These are phyloP conservation scores for Alternaria alternata DNA, from an alignment of 2,329 filamentous ascomycete genomes.

Conservation along the genomic window DNA sequence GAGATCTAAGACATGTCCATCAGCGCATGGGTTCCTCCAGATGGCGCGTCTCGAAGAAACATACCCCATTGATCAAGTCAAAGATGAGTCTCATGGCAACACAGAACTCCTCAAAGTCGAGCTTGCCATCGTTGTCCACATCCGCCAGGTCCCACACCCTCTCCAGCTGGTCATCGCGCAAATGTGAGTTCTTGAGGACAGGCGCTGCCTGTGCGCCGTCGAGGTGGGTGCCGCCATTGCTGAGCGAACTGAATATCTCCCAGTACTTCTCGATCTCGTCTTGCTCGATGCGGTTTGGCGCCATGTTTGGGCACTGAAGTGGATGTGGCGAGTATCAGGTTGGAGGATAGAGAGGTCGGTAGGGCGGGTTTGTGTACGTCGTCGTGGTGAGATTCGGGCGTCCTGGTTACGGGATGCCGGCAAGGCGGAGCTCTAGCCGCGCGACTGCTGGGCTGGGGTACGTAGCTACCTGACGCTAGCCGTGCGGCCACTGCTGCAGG, in stretches of 20 bases:
- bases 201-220: slow-evolving; percentile 74
- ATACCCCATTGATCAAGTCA: slow-evolving; percentile 92
- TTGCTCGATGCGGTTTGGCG: slow-evolving; percentile 69
- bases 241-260: slow-evolving; percentile 78
- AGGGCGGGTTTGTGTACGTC: slow-evolving; percentile 6
- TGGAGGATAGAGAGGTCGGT: background rate
- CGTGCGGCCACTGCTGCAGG: background rate
- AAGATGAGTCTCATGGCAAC: slow-evolving; percentile 99
- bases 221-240: slow-evolving; percentile 69
- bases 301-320: slow-evolving; percentile 33
- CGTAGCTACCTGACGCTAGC: slow-evolving; percentile 7
- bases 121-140: slow-evolving; percentile 94
- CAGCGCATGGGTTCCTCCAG: background rate
- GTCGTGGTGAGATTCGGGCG: slow-evolving; percentile 2
- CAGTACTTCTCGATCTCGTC: slow-evolving; percentile 80
- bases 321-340: background rate
- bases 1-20: slow-evolving; percentile 68
- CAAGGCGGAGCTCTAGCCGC: slow-evolving; percentile 25
- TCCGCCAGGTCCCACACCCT: slow-evolving; percentile 96
- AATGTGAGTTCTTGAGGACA: slow-evolving; percentile 75
- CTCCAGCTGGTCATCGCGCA: slow-evolving; percentile 87
- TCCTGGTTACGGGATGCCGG: slow-evolving; percentile 16
- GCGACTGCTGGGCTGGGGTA: slow-evolving; percentile 10
- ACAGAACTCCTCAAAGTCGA: slow-evolving; percentile 99
- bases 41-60: slow-evolving; percentile 17